Evolutionary conservation across 2,329 filamentous ascomycete genomes (phyloP), one percentile per base, ranked within the genome.

Genomic region (Huntiella decipiens): DNA sequence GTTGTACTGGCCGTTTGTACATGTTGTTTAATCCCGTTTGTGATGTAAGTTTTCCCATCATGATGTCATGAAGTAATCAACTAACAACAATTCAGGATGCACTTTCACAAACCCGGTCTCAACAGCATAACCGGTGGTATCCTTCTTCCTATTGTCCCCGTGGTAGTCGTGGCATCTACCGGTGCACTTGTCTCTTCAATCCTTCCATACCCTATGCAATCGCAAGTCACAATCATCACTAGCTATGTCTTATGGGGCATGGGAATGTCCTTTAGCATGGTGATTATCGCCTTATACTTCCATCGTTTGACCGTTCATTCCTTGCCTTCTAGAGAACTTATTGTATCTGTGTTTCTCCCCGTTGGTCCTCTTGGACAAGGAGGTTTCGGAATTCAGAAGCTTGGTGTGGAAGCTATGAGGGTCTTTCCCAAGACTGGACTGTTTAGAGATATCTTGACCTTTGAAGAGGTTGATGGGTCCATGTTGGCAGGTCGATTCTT

Each of bases 241-340:
- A 76, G 68, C 3, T 84, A 82, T 55, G 62, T 82, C 12, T 69
- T 83, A 52, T 82, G 75, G 76, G 78, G 78, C 0, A 72, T 74
- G 48, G 74, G 76, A 4, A 66, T 62, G 53, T 58, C 58, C 32
- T 64, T 83, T 43, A 71, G 77, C 1, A 68, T 77, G 57, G 66
- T 69, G 37, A 68, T 81, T 15, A 61, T 82, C 19, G 73, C 73
- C 8, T 68, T 83, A 34, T 84, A 83, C 58, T 81, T 80, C 55
- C 73, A 79, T 49, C 74, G 79, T 10, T 64, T 84, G 10, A 74
- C 73, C 3, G 58, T 82, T 3, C 72, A 82, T 58, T 74, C 76
- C 32, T 65, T 82, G 11, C 78, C 78, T 0, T 71, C 76, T 1
- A 66, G 71, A 40, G 79, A 81, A 54, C 72, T 76, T 45, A 76